A percentile compares a stretch with the other conserved stretches of the same genome.
Conservation (phyloP, 495 filamentous ascomycete species). For the Aspergillus haitiensis region DNA sequence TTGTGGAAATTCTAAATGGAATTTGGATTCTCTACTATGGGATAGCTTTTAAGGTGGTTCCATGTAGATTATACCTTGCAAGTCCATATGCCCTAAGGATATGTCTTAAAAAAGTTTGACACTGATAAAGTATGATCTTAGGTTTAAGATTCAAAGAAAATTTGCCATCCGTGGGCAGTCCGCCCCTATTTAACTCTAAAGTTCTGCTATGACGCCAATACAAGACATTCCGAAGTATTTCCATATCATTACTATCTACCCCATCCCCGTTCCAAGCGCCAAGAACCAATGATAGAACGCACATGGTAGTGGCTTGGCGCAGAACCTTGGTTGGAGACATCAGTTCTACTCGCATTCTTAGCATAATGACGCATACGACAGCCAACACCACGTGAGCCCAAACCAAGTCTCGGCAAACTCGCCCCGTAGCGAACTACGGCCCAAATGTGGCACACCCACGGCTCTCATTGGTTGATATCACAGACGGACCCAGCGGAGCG, state of each 20-base stretch:
- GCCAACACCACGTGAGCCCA: slow-evolving; percentile 21
- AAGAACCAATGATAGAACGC: slow-evolving; percentile 17
- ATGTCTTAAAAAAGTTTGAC: not conserved
- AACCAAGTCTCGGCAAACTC: slow-evolving; percentile 26
- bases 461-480: slow-evolving; percentile 23
- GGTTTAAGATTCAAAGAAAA: not conserved
- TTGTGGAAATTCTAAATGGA: slow-evolving; percentile 11
- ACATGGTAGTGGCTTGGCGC: slow-evolving; percentile 8
- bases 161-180: slow-evolving; percentile 2
- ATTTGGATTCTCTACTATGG: slow-evolving; percentile 28
- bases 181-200: slow-evolving; percentile 22
- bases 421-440: slow-evolving; percentile 11
- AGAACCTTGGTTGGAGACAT: slow-evolving; percentile 10
- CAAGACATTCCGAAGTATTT: slow-evolving; percentile 1
- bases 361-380: slow-evolving; percentile 19
- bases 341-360: slow-evolving; percentile 23
- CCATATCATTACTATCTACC: slow-evolving; percentile 5
- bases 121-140: slow-evolving; percentile 15
- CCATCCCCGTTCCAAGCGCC: slow-evolving; percentile 10
- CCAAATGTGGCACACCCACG: not conserved
- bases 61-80: slow-evolving; percentile 41
- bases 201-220: slow-evolving; percentile 17
- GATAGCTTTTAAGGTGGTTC: slow-evolving; percentile 35
- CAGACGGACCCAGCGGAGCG: slow-evolving; percentile 27
- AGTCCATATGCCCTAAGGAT: slow-evolving; percentile 35